Evolutionary conservation across 1,284 basidiomycete species (phyloP).

Genomic region (Rhizoctonia solani): DNA sequence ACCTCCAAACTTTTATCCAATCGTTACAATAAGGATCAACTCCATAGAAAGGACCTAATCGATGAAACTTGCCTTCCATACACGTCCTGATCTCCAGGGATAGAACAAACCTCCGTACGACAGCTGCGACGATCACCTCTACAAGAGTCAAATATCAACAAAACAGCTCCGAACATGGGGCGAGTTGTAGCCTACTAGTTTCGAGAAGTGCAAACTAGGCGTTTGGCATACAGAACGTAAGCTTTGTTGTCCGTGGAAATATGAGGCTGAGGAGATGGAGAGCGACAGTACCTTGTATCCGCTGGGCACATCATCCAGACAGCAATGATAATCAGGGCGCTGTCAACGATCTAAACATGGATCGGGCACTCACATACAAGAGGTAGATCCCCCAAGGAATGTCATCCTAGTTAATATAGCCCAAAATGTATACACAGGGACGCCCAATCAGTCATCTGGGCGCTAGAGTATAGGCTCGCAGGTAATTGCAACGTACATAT

Average conservation of each 20-base stretch:
- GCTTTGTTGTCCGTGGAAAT: neutral
- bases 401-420: conserved; percentile 10
- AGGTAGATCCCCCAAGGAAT: conserved; percentile 16
- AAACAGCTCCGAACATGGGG: neutral
- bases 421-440: no score
- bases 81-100: conserved; percentile 23
- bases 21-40: neutral
- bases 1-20: conserved; percentile 11
- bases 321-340: neutral
- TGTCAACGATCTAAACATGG: neutral
- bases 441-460: neutral
- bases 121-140: conserved; percentile 17
- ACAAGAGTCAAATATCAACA: neutral
- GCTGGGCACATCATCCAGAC: neutral
- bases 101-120: conserved; percentile 21
- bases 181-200: conserved; percentile 8
- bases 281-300: conserved; percentile 22
- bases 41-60: neutral
- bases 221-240: neutral
- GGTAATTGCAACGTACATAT: neutral
- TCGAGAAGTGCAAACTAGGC: conserved; percentile 18
- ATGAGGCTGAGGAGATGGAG: no score
- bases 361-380: conserved; percentile 18
- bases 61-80: conserved; percentile 19
- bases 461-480: neutral